Percentiles rank a stretch among this genome's conserved stretches.
Evolutionary conservation across 371 early-diverging fungal species (phyloP).

Genomic region (Syncephalastrum contaminatum): DNA sequence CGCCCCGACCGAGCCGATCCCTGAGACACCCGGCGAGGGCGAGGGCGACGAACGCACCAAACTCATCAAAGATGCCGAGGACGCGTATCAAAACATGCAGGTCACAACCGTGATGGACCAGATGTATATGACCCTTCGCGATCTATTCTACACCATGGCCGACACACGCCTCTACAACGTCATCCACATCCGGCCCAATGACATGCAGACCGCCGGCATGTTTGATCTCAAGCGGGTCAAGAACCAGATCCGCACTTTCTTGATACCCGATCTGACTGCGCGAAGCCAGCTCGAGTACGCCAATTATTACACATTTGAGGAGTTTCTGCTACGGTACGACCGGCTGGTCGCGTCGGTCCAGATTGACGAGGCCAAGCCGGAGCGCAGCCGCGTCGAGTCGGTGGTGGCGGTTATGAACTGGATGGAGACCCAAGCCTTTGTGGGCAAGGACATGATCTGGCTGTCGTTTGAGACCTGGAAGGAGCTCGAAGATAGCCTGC

Average conservation of each 20-base stretch:
- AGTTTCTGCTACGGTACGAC: constrained; percentile 67
- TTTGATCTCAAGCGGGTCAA: constrained; percentile 59
- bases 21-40: constrained; percentile 19
- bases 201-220: constrained; percentile 57
- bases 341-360: constrained; percentile 34
- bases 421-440: constrained; percentile 32
- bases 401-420: constrained; percentile 49
- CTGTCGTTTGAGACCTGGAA: constrained; percentile 75
- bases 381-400: constrained; percentile 39
- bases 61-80: constrained; percentile 43
- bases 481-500: constrained; percentile 75
- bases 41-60: constrained; percentile 34
- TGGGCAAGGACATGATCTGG: constrained; percentile 69
- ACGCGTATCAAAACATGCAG: constrained; percentile 47
- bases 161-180: constrained; percentile 88
- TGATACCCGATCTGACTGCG: constrained; percentile 61
- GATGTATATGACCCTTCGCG: constrained; percentile 63
- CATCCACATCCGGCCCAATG: constrained; percentile 80
- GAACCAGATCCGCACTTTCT: constrained; percentile 64
- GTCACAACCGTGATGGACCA: constrained; percentile 71
- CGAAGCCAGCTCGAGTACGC: constrained; percentile 60
- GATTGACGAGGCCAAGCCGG: constrained; percentile 34
- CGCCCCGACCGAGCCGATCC: constrained; percentile 4
- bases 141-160: constrained; percentile 65
- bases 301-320: constrained; percentile 58